phyloP scores from a whole-genome alignment of 2,329 filamentous ascomycete species.

The Trichophyton rubrum region DNA sequence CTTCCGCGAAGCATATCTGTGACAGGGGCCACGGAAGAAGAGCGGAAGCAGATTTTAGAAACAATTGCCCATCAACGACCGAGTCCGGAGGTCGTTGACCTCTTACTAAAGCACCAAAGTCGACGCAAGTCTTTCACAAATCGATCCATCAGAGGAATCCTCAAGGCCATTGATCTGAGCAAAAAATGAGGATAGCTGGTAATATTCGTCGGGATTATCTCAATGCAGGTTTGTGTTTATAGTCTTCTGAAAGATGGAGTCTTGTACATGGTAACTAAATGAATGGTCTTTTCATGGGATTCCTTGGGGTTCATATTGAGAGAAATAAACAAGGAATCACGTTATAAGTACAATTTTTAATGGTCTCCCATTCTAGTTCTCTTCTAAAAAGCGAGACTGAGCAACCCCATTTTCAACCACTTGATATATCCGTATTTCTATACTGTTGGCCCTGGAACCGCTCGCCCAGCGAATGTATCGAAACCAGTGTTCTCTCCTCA shows the following conservation, averaged over 20 bases:
- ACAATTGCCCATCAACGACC: slow-evolving; percentile 9
- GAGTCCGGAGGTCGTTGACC: background rate
- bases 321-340: background rate
- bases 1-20: slow-evolving; percentile 14
- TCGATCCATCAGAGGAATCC: slow-evolving; percentile 5
- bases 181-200: background rate
- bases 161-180: slow-evolving; percentile 5
- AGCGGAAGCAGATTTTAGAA: slow-evolving; percentile 10
- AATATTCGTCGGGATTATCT: background rate
- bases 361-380: background rate
- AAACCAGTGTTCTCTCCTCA: slow-evolving; percentile 15
- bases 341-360: slow-evolving; percentile 1
- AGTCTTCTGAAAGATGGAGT: background rate
- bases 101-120: background rate
- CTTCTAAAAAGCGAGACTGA: background rate
- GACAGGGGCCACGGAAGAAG: slow-evolving; percentile 9
- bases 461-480: background rate
- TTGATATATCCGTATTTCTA: background rate
- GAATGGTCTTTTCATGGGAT: background rate
- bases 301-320: background rate
- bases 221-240: background rate
- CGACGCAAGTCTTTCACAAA: slow-evolving; percentile 1
- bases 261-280: background rate
- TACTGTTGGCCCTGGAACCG: background rate
- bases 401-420: background rate